These are phyloP conservation scores for Coniella vitis DNA, from an alignment of 2,329 filamentous ascomycete species.

Conservation along the genomic window DNA sequence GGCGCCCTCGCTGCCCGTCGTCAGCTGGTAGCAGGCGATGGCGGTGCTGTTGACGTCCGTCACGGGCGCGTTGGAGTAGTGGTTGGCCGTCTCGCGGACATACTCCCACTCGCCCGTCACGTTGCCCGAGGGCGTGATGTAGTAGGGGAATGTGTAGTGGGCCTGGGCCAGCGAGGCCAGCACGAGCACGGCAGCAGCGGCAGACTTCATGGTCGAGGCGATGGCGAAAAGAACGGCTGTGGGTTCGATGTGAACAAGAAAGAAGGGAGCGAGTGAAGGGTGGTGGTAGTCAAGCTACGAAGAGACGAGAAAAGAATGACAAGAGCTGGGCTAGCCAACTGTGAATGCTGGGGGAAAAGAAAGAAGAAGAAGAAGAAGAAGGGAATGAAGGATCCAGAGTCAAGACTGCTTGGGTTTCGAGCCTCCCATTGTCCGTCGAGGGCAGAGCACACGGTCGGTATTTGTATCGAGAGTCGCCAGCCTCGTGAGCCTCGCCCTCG, in stretches of 20 bases:
- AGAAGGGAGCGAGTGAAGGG: background rate
- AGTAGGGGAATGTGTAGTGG: background rate
- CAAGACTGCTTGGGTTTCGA: background rate
- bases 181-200: background rate
- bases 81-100: background rate
- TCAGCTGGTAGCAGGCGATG: constrained; percentile 35
- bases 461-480: background rate
- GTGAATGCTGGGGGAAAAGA: background rate
- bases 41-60: constrained; percentile 35
- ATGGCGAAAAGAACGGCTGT: background rate
- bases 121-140: background rate
- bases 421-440: background rate
- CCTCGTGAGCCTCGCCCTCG: background rate
- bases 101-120: background rate
- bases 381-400: background rate
- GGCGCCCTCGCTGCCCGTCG: constrained; percentile 21
- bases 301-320: background rate
- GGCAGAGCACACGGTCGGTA: background rate
- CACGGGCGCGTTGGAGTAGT: constrained; percentile 42
- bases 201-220: background rate
- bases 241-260: background rate
- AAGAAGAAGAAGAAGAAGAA: background rate
- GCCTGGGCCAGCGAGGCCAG: background rate
- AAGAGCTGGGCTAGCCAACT: background rate
- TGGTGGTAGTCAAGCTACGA: background rate